Evolutionary conservation across 228 moss, liverwort and hornwort species (phyloP).

Genomic region (Sphagnum magellanicum): DNA sequence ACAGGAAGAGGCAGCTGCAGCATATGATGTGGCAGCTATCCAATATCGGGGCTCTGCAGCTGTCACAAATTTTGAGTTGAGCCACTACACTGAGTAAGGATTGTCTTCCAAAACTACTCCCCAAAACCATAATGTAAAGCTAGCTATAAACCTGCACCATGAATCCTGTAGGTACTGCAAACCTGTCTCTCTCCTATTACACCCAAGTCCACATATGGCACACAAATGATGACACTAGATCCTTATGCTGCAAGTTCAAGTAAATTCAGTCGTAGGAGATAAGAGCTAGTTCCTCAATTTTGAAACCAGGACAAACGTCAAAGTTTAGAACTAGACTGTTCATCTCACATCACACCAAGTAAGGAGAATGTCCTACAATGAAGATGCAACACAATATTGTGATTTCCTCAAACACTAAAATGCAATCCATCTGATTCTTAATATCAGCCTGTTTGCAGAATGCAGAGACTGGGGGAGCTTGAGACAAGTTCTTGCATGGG

Average conservation of each 20-base stretch:
- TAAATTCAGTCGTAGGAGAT: background rate
- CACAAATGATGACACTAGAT: background rate
- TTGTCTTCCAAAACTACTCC: background rate
- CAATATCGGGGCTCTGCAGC: conserved; percentile 59
- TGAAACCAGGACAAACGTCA: too few species aligned
- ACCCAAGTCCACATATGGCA: background rate
- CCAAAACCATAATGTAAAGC: too few species aligned
- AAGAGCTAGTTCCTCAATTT: background rate
- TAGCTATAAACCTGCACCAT: too few species aligned
- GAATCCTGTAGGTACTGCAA: background rate
- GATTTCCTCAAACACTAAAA: too few species aligned
- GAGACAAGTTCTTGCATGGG: too few species aligned
- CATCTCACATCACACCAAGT: too few species aligned
- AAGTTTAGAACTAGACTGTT: too few species aligned
- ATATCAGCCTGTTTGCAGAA: too few species aligned
- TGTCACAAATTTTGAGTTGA: conserved; percentile 69
- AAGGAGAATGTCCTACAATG: too few species aligned
- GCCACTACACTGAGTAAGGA: conserved; percentile 26
- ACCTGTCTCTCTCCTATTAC: background rate
- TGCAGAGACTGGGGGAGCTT: too few species aligned
- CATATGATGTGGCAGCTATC: conserved; percentile 71
- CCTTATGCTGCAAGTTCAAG: background rate
- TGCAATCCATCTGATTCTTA: too few species aligned
- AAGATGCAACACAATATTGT: too few species aligned
- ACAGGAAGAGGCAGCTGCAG: conserved; percentile 58